Evolutionary conservation across 2,329 filamentous ascomycete species (phyloP).

Genomic region (Chaetomium sp.): DNA sequence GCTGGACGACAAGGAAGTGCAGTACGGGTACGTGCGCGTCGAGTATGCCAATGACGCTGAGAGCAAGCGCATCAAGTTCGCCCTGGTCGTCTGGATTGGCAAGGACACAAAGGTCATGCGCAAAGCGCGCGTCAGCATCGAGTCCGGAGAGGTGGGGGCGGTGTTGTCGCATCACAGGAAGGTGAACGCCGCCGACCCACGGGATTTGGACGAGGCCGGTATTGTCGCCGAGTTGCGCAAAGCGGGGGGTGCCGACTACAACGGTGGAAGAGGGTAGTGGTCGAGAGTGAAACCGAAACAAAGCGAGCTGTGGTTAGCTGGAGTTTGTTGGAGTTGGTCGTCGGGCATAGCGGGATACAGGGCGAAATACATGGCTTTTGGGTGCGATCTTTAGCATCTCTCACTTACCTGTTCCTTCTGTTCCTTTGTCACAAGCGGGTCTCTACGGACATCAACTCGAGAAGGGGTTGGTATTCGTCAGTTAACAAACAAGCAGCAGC

Average conservation of each 20-base stretch:
- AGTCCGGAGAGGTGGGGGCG: slow-evolving; percentile 59
- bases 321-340: not conserved
- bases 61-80: slow-evolving; percentile 62
- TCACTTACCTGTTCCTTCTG: not conserved
- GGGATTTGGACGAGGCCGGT: slow-evolving; percentile 55
- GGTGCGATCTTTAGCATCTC: not conserved
- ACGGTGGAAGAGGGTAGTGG: slow-evolving; percentile 51
- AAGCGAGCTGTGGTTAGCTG: no score
- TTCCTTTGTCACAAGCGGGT: not conserved
- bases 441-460: not conserved
- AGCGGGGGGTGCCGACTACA: slow-evolving; percentile 65
- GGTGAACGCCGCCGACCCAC: slow-evolving; percentile 54
- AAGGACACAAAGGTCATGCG: slow-evolving; percentile 60
- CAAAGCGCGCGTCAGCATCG: slow-evolving; percentile 61
- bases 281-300: not conserved
- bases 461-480: no score
- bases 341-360: slow-evolving; percentile 13
- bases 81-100: slow-evolving; percentile 62
- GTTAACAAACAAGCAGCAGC: no score
- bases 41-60: slow-evolving; percentile 68
- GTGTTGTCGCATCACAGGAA: slow-evolving; percentile 59
- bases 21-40: slow-evolving; percentile 60
- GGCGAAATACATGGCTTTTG: slow-evolving; percentile 6
- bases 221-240: slow-evolving; percentile 56
- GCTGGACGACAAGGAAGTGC: slow-evolving; percentile 54